These are phyloP conservation scores for Sporothrix schenckii DNA, from an alignment of 2,329 filamentous ascomycete species.

Conservation along the genomic window DNA sequence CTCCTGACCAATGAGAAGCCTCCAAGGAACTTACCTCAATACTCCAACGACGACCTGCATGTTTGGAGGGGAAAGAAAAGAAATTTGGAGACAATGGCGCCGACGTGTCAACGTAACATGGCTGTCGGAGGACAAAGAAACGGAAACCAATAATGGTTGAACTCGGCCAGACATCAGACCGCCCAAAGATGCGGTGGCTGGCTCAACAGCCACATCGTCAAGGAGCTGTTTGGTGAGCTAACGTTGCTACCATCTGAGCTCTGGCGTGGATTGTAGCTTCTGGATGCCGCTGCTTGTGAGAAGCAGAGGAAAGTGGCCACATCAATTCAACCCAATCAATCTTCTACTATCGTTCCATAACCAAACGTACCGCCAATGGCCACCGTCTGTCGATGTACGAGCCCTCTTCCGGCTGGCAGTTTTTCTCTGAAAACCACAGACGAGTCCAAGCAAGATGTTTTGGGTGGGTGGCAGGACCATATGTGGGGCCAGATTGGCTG, in stretches of 20 bases:
- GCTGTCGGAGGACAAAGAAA: constrained; percentile 1
- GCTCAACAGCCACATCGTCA: not conserved
- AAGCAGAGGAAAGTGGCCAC: not conserved
- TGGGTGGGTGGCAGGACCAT: not conserved
- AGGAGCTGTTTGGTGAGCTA: constrained; percentile 1
- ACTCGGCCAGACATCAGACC: constrained; percentile 3
- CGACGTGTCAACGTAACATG: not conserved
- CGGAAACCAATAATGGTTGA: not conserved
- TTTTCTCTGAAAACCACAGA: not conserved
- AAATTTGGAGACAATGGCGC: not conserved
- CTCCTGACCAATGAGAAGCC: constrained; percentile 17
- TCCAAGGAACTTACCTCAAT: not conserved
- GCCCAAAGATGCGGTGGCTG: not conserved
- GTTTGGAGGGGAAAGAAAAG: not conserved
- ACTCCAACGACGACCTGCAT: constrained; percentile 10
- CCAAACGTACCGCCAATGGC: not conserved
- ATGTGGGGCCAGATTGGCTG: not conserved
- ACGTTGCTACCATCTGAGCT: constrained; percentile 7
- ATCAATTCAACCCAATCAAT: not conserved
- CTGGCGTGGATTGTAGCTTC: not conserved
- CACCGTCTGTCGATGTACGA: not conserved
- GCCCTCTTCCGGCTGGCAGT: not conserved
- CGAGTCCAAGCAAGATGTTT: constrained; percentile 1
- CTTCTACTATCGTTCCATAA: not conserved
- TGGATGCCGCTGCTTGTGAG: not conserved